Evolutionary conservation across 1,139 yeast species (phyloP).

Genomic region (Taiozyma sp.): DNA sequence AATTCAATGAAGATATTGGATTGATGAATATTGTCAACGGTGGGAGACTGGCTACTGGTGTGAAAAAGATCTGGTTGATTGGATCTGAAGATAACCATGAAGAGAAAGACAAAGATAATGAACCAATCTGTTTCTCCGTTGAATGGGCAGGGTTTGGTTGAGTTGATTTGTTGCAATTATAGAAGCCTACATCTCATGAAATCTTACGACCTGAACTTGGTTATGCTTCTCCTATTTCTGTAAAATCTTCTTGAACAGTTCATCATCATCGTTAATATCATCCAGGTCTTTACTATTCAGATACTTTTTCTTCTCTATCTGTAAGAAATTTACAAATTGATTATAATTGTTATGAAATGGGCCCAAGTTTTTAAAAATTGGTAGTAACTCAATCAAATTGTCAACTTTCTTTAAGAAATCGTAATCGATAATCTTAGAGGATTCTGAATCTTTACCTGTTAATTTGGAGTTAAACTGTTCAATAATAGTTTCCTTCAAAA

Average conservation of each 20-base stretch:
- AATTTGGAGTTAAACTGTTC: conserved; percentile 31
- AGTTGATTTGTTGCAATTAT: background rate
- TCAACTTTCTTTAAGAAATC: conserved; percentile 36
- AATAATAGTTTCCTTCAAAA: conserved; percentile 37
- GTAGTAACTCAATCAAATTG: conserved; percentile 40
- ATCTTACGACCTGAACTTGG: background rate
- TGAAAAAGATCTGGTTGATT: conserved; percentile 78
- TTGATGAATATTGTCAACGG: conserved; percentile 63
- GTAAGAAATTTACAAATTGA: conserved; percentile 35
- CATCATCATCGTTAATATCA: conserved; percentile 11
- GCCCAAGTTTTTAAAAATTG: conserved; percentile 46
- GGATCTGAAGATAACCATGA: conserved; percentile 35
- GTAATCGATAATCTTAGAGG: conserved; percentile 24
- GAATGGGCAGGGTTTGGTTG: conserved; percentile 85
- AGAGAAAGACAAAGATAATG: conserved; percentile 13
- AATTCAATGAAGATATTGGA: conserved; percentile 43
- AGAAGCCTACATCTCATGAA: background rate
- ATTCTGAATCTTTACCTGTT: conserved; percentile 17
- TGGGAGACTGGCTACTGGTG: conserved; percentile 89
- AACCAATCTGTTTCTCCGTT: conserved; percentile 46
- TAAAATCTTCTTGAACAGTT: conserved; percentile 14
- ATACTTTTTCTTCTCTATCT: conserved; percentile 31
- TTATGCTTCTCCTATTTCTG: background rate
- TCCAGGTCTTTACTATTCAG: conserved; percentile 24
- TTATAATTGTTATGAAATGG: conserved; percentile 43